phyloP scores from a whole-genome alignment of 768 basidiomycete species.

The Lactifluus volemus region DNA sequence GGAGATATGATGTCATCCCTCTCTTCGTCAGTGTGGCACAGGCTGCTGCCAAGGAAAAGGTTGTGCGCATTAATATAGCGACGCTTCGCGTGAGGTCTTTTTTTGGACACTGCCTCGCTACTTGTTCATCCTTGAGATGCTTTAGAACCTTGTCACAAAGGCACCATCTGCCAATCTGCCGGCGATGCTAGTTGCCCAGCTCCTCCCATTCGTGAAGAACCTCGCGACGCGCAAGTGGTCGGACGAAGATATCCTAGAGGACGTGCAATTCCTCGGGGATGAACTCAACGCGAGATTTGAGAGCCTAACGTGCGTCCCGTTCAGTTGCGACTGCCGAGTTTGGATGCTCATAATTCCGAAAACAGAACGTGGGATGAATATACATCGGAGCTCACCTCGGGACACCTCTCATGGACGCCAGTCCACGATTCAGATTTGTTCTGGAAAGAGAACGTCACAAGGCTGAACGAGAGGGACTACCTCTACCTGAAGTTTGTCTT shows the following conservation, averaged over 20 bases:
- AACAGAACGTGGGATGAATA: constrained; percentile 94
- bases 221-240: constrained; percentile 81
- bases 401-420: constrained; percentile 91
- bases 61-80: constrained; percentile 86
- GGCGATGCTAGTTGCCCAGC: constrained; percentile 82
- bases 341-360: background rate
- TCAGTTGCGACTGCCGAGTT: background rate
- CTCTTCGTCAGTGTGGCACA: constrained; percentile 78
- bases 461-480: constrained; percentile 76
- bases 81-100: constrained; percentile 63
- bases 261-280: constrained; percentile 78
- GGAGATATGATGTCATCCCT: constrained; percentile 86
- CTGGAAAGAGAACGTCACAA: constrained; percentile 92
- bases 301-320: constrained; percentile 71
- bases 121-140: background rate
- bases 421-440: constrained; percentile 95
- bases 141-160: constrained; percentile 80
- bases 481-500: constrained; percentile 67
- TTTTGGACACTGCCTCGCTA: background rate
- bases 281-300: constrained; percentile 82
- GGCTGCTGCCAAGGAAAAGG: constrained; percentile 92
- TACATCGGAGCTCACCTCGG: constrained; percentile 78
- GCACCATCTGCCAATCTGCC: constrained; percentile 86
- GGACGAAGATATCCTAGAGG: constrained; percentile 92
- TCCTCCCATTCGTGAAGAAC: constrained; percentile 82